Base-by-base conservation (phyloP, 345 rosid genomes). In the Eucalyptus pauciflora region DNA sequence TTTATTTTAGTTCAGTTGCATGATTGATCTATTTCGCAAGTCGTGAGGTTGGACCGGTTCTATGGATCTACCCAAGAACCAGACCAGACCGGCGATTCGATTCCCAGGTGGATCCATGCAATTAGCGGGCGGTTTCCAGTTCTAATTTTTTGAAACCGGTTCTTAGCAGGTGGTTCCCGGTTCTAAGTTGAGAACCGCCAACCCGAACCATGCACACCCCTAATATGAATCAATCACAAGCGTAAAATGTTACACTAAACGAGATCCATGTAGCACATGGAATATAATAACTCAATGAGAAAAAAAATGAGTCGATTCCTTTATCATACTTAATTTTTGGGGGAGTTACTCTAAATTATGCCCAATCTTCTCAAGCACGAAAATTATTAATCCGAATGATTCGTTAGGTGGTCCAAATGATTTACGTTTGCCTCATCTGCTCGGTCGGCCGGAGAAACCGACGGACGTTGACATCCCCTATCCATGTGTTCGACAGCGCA, bases 201-300 rank as follows among this genome's bases (percentile, higher is more conserved):
- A 33, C 33, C 33, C 33, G 33, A 33, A 33, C 33, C 33, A 33
- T 33, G 33, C 33, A 33, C 33, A 33, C 33, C 33, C 33, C 33
- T 33, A 33, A 33, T 13, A 24, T 4, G 1, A 56, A 56, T 0
- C 3, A 24, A 56, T 56, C 62, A 24, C 29, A 7, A 24, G 29
- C 13, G 2, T 1, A 25, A 10, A 25, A 56, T 56, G 3, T 10
- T 9, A 3, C 0, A 1, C 13, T 24, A 1, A 18, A 56, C 1
- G 6, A 56, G 1, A 24, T 10, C 5, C 0, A 1, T 56, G 29
- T 56, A 1, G 13, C 62, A 9, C 13, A 24, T 0, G 7, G 13
- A 22, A 56, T 56, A 56, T 24, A 56, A 56, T 24, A 56, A n/a
- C 41, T n/a, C 16, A 4, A n/a, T 16, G 3, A 5, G 2, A 60